Percentiles rank a stretch among this genome's conserved stretches.
These are phyloP conservation scores for Arabidopsis suecica DNA, from an alignment of 345 rosid genomes.

Conservation along the genomic window DNA sequence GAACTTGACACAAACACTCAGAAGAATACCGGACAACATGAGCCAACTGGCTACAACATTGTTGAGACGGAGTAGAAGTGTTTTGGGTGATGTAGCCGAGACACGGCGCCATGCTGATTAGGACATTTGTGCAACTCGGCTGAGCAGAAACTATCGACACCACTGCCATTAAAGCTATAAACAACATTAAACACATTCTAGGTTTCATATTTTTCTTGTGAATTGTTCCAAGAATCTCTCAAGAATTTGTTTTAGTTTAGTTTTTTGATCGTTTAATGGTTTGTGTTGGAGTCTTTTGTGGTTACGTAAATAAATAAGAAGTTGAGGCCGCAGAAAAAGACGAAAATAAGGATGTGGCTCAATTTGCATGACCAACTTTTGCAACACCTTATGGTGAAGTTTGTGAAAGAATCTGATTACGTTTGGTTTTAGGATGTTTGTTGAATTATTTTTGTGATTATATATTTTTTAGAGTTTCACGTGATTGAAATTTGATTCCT, in stretches of 20 bases:
- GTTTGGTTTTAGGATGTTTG: no score
- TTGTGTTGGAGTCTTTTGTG: constrained; percentile 37
- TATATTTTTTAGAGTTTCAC: no score
- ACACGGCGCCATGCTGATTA: constrained; percentile 76
- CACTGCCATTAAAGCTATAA: constrained; percentile 37
- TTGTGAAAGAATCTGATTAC: background rate
- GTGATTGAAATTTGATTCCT: no score
- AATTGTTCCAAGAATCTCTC: constrained; percentile 20
- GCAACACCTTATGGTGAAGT: constrained; percentile 9
- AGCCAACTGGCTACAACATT: constrained; percentile 76
- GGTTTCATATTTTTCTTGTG: constrained; percentile 29
- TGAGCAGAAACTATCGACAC: constrained; percentile 57
- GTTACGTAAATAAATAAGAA: constrained; percentile 19
- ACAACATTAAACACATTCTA: constrained; percentile 42
- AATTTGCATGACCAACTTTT: constrained; percentile 56
- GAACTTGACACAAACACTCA: constrained; percentile 75
- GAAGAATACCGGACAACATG: constrained; percentile 68
- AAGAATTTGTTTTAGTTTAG: constrained; percentile 9
- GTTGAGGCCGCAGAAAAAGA: constrained; percentile 26
- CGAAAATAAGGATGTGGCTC: constrained; percentile 31
- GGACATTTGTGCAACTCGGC: constrained; percentile 60
- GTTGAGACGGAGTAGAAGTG: constrained; percentile 66
- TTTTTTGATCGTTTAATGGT: constrained; percentile 24
- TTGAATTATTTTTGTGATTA: no score
- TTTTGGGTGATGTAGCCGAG: constrained; percentile 70